Evolutionary conservation across 805 yeast genomes (phyloP).

Genomic region (Metschnikowia gelsemii): DNA sequence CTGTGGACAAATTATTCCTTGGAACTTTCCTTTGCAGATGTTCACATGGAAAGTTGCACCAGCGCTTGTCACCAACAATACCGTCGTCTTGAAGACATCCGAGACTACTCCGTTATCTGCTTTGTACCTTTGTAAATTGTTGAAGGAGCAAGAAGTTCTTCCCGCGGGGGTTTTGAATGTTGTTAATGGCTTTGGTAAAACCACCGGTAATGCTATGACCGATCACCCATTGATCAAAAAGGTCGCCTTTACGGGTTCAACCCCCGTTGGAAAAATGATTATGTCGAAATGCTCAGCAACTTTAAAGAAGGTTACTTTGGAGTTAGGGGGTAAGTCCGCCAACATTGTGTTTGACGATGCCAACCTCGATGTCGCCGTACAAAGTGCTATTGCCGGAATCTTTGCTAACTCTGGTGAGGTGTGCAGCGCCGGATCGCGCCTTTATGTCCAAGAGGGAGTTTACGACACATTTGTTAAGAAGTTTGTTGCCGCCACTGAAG

Average conservation of each 20-base stretch:
- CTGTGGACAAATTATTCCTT: conserved; percentile 93
- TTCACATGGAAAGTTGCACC: conserved; percentile 95
- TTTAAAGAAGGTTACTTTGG: conserved; percentile 87
- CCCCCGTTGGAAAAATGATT: conserved; percentile 82
- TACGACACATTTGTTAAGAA: conserved; percentile 73
- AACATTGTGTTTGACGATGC: conserved; percentile 86
- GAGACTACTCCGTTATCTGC: conserved; percentile 92
- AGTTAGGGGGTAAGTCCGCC: conserved; percentile 97
- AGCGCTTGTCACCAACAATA: conserved; percentile 87
- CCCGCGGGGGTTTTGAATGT: conserved; percentile 91
- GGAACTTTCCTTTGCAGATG: conserved; percentile 96
- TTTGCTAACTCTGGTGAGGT: conserved; percentile 95
- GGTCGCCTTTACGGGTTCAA: conserved; percentile 94
- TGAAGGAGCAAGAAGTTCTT: conserved; percentile 73
- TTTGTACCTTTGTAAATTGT: conserved; percentile 64
- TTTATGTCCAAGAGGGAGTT: conserved; percentile 80
- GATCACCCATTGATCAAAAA: conserved; percentile 80
- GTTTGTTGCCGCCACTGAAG: conserved; percentile 54
- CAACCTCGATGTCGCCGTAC: conserved; percentile 70
- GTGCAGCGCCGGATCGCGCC: conserved; percentile 92
- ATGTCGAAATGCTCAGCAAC: conserved; percentile 76
- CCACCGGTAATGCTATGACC: conserved; percentile 78
- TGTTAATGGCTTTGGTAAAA: conserved; percentile 82
- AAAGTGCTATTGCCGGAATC: conserved; percentile 76
- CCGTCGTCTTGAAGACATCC: conserved; percentile 84